Evolutionary conservation across 202 grass and related monocot species (phyloP).

Genomic region (Carex sylvatica): DNA sequence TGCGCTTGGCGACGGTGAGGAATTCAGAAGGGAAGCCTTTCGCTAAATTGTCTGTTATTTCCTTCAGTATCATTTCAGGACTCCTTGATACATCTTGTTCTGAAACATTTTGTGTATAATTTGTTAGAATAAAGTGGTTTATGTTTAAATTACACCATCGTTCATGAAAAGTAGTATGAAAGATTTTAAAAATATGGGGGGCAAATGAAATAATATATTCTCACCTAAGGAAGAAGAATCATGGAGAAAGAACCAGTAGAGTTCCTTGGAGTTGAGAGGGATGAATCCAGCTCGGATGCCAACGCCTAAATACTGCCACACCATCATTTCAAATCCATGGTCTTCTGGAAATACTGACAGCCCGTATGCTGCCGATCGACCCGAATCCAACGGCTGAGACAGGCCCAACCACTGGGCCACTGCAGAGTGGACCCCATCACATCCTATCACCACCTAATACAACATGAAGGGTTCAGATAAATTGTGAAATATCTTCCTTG

Average conservation of each 20-base stretch:
- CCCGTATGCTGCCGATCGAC: conserved; percentile 44
- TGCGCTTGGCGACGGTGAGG: conserved; percentile 35
- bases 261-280: conserved; percentile 48
- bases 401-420: conserved; percentile 67
- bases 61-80: conserved; percentile 33
- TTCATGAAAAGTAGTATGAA: background rate
- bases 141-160: background rate
- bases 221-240: conserved; percentile 37
- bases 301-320: conserved; percentile 42
- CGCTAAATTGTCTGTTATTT: conserved; percentile 48
- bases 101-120: conserved; percentile 1
- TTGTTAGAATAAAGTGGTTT: background rate
- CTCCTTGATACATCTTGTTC: conserved; percentile 41
- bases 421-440: conserved; percentile 77
- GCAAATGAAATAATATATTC: background rate
- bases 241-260: conserved; percentile 73
- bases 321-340: conserved; percentile 37
- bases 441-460: conserved; percentile 53
- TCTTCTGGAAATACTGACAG: conserved; percentile 51
- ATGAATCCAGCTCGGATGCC: conserved; percentile 54
- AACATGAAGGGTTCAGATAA: too few relatives aligned
- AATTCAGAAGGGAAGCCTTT: conserved; percentile 38
- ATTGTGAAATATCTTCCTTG: too few relatives aligned
- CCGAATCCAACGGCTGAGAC: conserved; percentile 42
- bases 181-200: background rate